Evolutionary conservation across 2,329 filamentous ascomycete species (phyloP).

Genomic region (Fusarium papillatum): DNA sequence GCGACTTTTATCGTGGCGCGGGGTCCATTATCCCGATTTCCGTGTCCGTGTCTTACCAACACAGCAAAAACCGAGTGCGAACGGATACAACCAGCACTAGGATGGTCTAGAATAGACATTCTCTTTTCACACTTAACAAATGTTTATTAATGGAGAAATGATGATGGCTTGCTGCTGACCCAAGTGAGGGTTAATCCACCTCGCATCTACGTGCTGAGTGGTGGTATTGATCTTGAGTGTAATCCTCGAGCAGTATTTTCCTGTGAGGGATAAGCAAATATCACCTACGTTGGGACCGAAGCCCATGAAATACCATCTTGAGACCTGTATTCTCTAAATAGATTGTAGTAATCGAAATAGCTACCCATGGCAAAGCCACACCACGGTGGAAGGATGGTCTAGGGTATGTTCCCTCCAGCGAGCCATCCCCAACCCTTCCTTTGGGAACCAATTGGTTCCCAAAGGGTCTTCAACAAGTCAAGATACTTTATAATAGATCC

Average conservation of each 20-base stretch:
- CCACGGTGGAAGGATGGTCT: not conserved
- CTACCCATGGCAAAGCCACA: not conserved
- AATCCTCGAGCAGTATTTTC: not conserved
- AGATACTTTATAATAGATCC: not conserved
- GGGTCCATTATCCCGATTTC: slow-evolving; percentile 2
- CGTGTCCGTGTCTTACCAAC: not conserved
- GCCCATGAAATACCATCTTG: not conserved
- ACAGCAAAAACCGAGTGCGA: not conserved
- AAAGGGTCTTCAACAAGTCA: not conserved
- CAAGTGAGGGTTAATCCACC: not conserved
- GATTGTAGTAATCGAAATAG: not conserved
- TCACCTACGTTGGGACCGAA: not conserved
- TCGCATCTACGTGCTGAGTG: not conserved
- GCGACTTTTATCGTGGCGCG: slow-evolving; percentile 11
- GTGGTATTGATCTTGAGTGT: not conserved
- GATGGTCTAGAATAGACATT: not conserved
- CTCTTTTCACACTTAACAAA: no score
- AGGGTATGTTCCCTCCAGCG: not conserved
- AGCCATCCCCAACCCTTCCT: not conserved
- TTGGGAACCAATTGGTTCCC: not conserved
- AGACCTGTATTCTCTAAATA: not conserved
- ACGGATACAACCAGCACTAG: not conserved
- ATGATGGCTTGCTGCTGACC: not conserved
- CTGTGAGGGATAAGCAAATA: not conserved
- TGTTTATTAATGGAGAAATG: not conserved